phyloP scores from a whole-genome alignment of 1,139 yeast genomes.

The Debaryomyces udenii region DNA sequence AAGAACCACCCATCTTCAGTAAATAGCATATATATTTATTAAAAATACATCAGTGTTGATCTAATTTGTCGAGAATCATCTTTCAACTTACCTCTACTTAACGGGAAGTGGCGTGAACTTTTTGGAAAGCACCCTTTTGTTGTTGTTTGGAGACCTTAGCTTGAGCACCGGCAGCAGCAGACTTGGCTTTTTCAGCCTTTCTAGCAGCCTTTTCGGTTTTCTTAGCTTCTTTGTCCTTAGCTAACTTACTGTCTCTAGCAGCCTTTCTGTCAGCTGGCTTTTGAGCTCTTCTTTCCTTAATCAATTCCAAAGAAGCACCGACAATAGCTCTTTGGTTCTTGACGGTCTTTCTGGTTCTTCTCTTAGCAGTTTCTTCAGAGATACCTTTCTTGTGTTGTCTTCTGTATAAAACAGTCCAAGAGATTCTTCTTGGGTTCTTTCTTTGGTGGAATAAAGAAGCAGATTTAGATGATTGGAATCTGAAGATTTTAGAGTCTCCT shows the following conservation, averaged over 20 bases:
- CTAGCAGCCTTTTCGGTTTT: conserved; percentile 91
- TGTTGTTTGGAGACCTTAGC: conserved; percentile 76
- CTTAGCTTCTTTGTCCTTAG: conserved; percentile 94
- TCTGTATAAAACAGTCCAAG: conserved; percentile 99
- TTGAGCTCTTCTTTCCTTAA: conserved; percentile 95
- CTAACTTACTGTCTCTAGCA: conserved; percentile 89
- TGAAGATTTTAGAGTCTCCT: conserved; percentile 99
- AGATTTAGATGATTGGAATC: conserved; percentile 98
- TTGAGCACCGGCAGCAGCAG: conserved; percentile 72
- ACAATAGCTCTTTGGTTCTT: conserved; percentile 99
- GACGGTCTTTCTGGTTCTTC: conserved; percentile 96
- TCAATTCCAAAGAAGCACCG: conserved; percentile 98
- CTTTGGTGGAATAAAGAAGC: conserved; percentile 99
- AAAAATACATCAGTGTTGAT: conserved; percentile 13
- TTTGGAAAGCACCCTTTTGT: conserved; percentile 94
- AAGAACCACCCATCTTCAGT: conserved; percentile 13
- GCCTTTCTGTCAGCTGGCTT: conserved; percentile 99
- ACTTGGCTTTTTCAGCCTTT: conserved; percentile 91
- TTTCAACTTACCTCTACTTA: conserved; percentile 39
- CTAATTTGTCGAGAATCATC: conserved; percentile 4
- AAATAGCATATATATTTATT: conserved; percentile 10
- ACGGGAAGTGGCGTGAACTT: conserved; percentile 96
- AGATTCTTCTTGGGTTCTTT: conserved; percentile 99
- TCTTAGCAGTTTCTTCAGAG: conserved; percentile 97
- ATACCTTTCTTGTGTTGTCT: conserved; percentile 99